These are phyloP conservation scores for Fusarium equiseti DNA, from an alignment of 2,329 filamentous ascomycete species.

Conservation along the genomic window DNA sequence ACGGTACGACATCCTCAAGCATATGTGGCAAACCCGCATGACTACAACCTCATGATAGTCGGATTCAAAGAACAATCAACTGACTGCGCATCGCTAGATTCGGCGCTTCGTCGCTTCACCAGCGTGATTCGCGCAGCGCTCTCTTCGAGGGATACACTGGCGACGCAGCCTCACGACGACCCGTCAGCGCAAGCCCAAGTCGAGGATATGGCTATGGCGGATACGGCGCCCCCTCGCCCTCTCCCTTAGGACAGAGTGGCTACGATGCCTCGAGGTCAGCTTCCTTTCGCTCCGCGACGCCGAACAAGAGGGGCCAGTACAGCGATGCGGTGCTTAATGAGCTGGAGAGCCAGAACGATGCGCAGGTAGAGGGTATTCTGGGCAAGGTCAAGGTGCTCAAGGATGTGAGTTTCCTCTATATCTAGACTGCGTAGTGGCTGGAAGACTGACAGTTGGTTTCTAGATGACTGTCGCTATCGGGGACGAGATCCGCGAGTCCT, in stretches of 20 bases:
- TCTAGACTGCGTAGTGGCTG: background rate
- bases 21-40: conserved; percentile 19
- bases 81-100: conserved; percentile 63
- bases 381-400: conserved; percentile 92
- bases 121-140: conserved; percentile 77
- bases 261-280: conserved; percentile 26
- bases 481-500: conserved; percentile 92
- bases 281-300: conserved; percentile 73
- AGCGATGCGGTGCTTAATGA: conserved; percentile 91
- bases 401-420: conserved; percentile 71
- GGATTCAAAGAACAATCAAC: conserved; percentile 1
- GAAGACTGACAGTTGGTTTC: conserved; percentile 12
- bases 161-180: conserved; percentile 55
- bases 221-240: conserved; percentile 46
- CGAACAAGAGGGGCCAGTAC: conserved; percentile 87
- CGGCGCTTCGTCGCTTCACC: conserved; percentile 75
- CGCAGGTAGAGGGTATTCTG: conserved; percentile 88
- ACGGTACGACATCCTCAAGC: conserved; percentile 47
- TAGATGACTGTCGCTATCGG: conserved; percentile 94
- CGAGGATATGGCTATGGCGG: conserved; percentile 63
- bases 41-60: conserved; percentile 15
- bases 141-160: conserved; percentile 80
- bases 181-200: conserved; percentile 61
- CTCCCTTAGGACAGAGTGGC: conserved; percentile 31
- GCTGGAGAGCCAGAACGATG: conserved; percentile 95